Evolutionary conservation across 768 basidiomycete species (phyloP).

Genomic region (Rhizopogon roseolus): DNA sequence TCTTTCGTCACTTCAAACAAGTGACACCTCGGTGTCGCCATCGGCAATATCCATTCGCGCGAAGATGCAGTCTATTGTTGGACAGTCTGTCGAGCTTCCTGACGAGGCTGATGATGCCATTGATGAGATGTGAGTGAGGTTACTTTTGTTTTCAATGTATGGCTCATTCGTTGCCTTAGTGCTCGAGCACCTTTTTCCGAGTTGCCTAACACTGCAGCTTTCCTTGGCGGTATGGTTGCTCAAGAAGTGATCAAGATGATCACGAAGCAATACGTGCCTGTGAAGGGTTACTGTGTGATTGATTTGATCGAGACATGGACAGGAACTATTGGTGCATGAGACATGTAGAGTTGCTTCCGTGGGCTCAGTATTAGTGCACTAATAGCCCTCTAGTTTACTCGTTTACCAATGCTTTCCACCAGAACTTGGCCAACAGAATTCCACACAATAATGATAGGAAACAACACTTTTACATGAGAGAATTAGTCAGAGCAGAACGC

Average conservation of each 20-base stretch:
- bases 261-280: slow-evolving; percentile 91
- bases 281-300: slow-evolving; percentile 78
- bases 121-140: slow-evolving; percentile 69
- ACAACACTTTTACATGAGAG: neutral
- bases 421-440: neutral
- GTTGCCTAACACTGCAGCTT: slow-evolving; percentile 89
- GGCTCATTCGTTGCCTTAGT: slow-evolving; percentile 32
- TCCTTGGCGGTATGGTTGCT: slow-evolving; percentile 90
- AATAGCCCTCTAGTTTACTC: neutral
- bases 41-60: slow-evolving; percentile 48
- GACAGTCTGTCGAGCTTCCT: slow-evolving; percentile 44
- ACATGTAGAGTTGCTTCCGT: neutral
- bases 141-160: neutral
- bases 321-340: slow-evolving; percentile 37
- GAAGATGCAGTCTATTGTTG: slow-evolving; percentile 47
- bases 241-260: slow-evolving; percentile 98
- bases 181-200: slow-evolving; percentile 79
- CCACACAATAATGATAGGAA: too few species aligned
- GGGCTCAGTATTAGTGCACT: neutral
- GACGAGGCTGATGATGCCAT: slow-evolving; percentile 55
- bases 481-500: neutral
- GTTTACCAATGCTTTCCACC: neutral
- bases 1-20: slow-evolving; percentile 29
- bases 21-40: slow-evolving; percentile 29
- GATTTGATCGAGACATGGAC: slow-evolving; percentile 84